These are phyloP conservation scores for Boletellus ananiceps DNA, from an alignment of 768 basidiomycete genomes.

Conservation along the genomic window DNA sequence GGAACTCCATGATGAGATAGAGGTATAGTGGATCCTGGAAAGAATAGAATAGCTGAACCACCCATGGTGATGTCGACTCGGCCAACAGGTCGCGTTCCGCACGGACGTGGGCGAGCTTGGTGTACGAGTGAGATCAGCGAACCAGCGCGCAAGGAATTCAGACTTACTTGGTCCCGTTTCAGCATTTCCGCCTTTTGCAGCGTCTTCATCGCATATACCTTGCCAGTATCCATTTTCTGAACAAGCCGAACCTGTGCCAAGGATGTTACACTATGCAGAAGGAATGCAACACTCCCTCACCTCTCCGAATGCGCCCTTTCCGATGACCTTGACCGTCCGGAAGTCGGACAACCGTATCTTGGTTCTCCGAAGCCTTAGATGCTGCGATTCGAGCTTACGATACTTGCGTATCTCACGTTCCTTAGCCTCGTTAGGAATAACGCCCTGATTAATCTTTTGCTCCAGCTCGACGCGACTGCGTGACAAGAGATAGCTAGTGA, in stretches of 20 bases:
- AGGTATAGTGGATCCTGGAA: slow-evolving; percentile 96
- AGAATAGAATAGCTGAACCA: slow-evolving; percentile 95
- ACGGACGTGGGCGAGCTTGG: slow-evolving; percentile 91
- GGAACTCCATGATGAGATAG: slow-evolving; percentile 95
- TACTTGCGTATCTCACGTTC: slow-evolving; percentile 84
- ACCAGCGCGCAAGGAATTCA: neutral
- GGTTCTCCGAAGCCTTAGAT: slow-evolving; percentile 87
- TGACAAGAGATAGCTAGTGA: neutral
- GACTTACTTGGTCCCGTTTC: slow-evolving; percentile 91
- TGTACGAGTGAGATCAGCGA: slow-evolving; percentile 6
- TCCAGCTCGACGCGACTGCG: slow-evolving; percentile 85
- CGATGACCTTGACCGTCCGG: slow-evolving; percentile 95
- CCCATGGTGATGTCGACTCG: slow-evolving; percentile 95
- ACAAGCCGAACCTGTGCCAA: slow-evolving; percentile 76
- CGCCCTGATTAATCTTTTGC: slow-evolving; percentile 72
- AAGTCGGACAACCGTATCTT: slow-evolving; percentile 93
- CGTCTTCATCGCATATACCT: slow-evolving; percentile 99
- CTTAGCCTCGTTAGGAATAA: slow-evolving; percentile 75
- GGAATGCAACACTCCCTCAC: slow-evolving; percentile 38
- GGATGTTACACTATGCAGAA: slow-evolving; percentile 1
- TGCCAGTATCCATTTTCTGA: slow-evolving; percentile 95
- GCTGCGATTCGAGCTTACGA: slow-evolving; percentile 82
- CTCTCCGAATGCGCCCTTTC: slow-evolving; percentile 98
- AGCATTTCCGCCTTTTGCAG: slow-evolving; percentile 98
- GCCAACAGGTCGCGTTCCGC: slow-evolving; percentile 96